Percentiles rank a stretch among this genome's conserved stretches.
These are phyloP conservation scores for Botryotinia globosa DNA, from an alignment of 2,329 filamentous ascomycete genomes.

Conservation along the genomic window DNA sequence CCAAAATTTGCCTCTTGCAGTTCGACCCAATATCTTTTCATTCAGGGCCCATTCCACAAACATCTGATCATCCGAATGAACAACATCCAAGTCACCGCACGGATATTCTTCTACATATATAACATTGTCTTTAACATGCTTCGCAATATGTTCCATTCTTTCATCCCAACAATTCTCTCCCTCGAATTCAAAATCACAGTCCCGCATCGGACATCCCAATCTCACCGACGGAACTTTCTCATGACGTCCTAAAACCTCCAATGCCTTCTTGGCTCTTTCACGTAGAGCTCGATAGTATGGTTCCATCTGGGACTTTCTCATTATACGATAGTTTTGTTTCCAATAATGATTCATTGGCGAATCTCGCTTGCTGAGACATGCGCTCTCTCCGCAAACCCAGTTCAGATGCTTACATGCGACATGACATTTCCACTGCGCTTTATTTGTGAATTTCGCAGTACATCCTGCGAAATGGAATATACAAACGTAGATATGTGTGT, in stretches of 20 bases:
- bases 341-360: neutral
- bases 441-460: neutral
- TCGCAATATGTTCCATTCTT: neutral
- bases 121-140: neutral
- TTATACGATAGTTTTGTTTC: neutral
- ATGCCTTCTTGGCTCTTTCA: neutral
- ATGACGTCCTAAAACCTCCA: neutral
- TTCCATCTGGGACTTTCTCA: neutral
- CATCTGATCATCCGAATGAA: neutral
- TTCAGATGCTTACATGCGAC: neutral
- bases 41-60: neutral
- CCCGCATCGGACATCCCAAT: neutral
- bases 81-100: neutral
- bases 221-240: neutral
- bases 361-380: neutral
- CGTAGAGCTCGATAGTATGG: neutral
- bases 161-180: neutral
- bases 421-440: constrained; percentile 6
- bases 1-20: neutral
- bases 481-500: neutral
- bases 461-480: constrained; percentile 2
- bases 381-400: neutral
- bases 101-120: neutral
- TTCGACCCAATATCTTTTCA: neutral
- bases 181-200: neutral